Percentiles rank a stretch among this genome's conserved stretches.
These are phyloP conservation scores for Eremothecium coryli DNA, from an alignment of 1,139 yeast species.

Conservation along the genomic window DNA sequence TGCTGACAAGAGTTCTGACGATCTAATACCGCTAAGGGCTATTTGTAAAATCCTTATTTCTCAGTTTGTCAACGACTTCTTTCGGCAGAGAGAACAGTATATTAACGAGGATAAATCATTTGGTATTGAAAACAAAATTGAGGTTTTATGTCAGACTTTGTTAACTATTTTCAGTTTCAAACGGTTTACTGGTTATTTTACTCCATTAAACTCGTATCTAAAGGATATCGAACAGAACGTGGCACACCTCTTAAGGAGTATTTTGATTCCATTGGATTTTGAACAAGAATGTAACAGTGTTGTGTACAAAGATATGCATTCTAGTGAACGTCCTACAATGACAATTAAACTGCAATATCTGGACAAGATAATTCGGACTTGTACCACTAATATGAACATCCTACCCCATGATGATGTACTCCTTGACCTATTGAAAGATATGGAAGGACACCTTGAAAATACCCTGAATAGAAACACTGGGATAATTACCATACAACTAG, in stretches of 20 bases:
- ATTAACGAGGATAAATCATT: slow-evolving; percentile 12
- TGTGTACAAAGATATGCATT: slow-evolving; percentile 27
- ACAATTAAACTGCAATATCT: slow-evolving; percentile 28
- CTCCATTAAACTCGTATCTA: slow-evolving; percentile 29
- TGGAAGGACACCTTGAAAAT: slow-evolving; percentile 9
- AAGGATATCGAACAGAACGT: slow-evolving; percentile 25
- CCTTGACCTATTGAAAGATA: slow-evolving; percentile 16
- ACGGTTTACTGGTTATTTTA: slow-evolving; percentile 23
- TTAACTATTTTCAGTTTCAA: slow-evolving; percentile 22
- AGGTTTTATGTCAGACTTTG: slow-evolving; percentile 17
- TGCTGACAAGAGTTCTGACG: slow-evolving; percentile 33
- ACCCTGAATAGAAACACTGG: slow-evolving; percentile 14
- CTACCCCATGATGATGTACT: slow-evolving; percentile 29
- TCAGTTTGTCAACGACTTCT: slow-evolving; percentile 47
- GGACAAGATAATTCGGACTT: slow-evolving; percentile 16
- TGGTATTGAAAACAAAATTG: slow-evolving; percentile 14
- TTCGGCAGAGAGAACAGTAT: slow-evolving; percentile 31
- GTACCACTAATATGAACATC: slow-evolving; percentile 16
- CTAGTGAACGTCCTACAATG: slow-evolving; percentile 18
- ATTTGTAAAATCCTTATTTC: slow-evolving; percentile 70
- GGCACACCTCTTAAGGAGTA: slow-evolving; percentile 19
- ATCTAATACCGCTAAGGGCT: slow-evolving; percentile 38
- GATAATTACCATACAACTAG: slow-evolving; percentile 34
- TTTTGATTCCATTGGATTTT: slow-evolving; percentile 26
- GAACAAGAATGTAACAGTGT: slow-evolving; percentile 24